These are phyloP conservation scores for Balamuthia mandrillaris DNA, from an alignment of 208 protist species.

Conservation along the genomic window DNA sequence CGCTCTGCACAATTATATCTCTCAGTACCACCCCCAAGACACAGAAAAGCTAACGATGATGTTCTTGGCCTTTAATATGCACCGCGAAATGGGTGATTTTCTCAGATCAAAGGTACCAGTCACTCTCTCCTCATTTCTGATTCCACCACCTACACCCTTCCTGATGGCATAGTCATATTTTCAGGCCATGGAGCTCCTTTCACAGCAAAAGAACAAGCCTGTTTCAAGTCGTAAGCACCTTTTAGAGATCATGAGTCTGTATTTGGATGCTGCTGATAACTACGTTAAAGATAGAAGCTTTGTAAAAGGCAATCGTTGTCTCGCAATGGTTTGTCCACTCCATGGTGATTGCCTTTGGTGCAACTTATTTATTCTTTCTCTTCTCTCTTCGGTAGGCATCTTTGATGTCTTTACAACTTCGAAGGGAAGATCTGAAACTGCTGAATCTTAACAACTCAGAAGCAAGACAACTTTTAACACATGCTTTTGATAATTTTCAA, in stretches of 20 bases:
- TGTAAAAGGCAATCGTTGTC: background rate
- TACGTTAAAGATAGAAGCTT: constrained; percentile 17
- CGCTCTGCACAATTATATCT: constrained; percentile 9
- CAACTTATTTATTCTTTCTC: too few species aligned
- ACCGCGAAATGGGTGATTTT: constrained; percentile 34
- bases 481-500: too few species aligned
- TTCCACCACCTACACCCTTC: background rate
- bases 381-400: too few species aligned
- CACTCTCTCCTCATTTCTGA: background rate
- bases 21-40: background rate
- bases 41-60: constrained; percentile 34
- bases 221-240: background rate
- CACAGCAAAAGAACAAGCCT: background rate
- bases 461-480: too few species aligned
- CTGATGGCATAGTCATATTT: background rate
- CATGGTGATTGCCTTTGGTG: too few species aligned
- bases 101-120: background rate
- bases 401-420: too few species aligned
- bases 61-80: constrained; percentile 36
- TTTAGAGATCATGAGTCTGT: background rate
- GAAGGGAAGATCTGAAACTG: too few species aligned
- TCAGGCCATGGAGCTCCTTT: background rate
- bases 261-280: constrained; percentile 20
- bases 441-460: too few species aligned
- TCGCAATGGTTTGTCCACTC: background rate